Evolutionary conservation across 2,329 filamentous ascomycete genomes (phyloP).

Genomic region (Sarocladium kiliense): DNA sequence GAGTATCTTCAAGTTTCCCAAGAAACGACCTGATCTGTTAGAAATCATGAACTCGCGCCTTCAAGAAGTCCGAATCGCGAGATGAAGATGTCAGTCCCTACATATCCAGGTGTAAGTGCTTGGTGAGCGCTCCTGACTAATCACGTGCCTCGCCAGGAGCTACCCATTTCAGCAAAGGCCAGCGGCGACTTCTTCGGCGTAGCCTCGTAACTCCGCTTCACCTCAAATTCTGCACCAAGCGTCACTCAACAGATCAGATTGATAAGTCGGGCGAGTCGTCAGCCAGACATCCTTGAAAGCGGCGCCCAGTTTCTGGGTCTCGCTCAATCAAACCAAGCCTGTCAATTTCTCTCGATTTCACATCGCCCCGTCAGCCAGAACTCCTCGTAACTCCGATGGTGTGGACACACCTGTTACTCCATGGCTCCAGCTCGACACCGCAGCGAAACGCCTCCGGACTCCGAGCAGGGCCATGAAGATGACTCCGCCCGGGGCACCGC

Average conservation of each 20-base stretch:
- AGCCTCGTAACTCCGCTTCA: constrained; percentile 8
- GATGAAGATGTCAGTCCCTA: background rate
- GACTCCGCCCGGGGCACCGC: background rate
- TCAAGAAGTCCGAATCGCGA: background rate
- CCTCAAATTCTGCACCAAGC: constrained; percentile 6
- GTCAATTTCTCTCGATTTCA: background rate
- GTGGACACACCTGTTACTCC: background rate
- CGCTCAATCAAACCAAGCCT: background rate
- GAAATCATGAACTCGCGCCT: too few relatives aligned
- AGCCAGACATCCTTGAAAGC: background rate
- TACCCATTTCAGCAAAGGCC: background rate
- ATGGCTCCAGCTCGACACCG: constrained; percentile 4
- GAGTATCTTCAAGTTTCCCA: too few relatives aligned
- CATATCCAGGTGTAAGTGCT: background rate
- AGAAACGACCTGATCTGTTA: too few relatives aligned
- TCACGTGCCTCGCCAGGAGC: background rate
- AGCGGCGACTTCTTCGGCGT: background rate
- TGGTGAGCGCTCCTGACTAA: background rate
- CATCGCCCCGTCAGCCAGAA: constrained; percentile 2
- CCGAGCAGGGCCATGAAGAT: constrained; percentile 7
- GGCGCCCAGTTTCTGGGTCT: background rate
- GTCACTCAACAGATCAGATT: background rate
- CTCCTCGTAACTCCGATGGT: constrained; percentile 5
- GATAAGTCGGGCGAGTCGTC: constrained; percentile 3
- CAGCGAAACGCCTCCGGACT: constrained; percentile 5